phyloP scores from a whole-genome alignment of 768 basidiomycete genomes.

The Mycena crocata region DNA sequence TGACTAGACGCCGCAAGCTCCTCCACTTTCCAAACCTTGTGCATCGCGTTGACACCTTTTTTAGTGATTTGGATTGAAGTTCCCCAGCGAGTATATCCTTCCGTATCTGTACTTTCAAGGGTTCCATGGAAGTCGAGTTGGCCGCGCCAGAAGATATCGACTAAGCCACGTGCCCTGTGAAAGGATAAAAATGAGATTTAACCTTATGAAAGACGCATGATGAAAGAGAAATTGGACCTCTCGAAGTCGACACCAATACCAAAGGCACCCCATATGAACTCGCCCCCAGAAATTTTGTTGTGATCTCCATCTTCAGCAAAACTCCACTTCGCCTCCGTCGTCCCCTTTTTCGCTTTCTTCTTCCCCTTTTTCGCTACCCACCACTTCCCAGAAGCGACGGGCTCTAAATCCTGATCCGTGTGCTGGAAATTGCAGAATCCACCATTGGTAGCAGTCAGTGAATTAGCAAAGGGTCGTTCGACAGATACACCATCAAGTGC shows the following conservation, averaged over 20 bases:
- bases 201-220: background rate
- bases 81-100: constrained; percentile 21
- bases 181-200: background rate
- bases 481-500: constrained; percentile 9
- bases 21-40: constrained; percentile 15
- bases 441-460: constrained; percentile 14
- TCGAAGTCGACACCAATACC: constrained; percentile 20
- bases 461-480: constrained; percentile 18
- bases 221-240: constrained; percentile 4
- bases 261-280: constrained; percentile 22
- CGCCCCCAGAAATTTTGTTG: constrained; percentile 10
- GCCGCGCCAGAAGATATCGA: constrained; percentile 30
- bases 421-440: constrained; percentile 24
- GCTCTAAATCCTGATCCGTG: background rate
- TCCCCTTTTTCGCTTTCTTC: background rate
- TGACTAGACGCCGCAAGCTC: constrained; percentile 3
- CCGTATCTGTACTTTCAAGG: background rate
- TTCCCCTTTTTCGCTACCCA: constrained; percentile 2
- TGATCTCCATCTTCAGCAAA: constrained; percentile 10
- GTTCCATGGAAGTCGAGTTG: constrained; percentile 20
- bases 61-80: constrained; percentile 30
- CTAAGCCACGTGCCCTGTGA: constrained; percentile 16
- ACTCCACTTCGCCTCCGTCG: background rate
- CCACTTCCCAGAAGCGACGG: constrained; percentile 24
- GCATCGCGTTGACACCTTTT: constrained; percentile 19